These are phyloP conservation scores for Lophium mytilinum DNA, from an alignment of 495 filamentous ascomycete genomes.

Conservation along the genomic window DNA sequence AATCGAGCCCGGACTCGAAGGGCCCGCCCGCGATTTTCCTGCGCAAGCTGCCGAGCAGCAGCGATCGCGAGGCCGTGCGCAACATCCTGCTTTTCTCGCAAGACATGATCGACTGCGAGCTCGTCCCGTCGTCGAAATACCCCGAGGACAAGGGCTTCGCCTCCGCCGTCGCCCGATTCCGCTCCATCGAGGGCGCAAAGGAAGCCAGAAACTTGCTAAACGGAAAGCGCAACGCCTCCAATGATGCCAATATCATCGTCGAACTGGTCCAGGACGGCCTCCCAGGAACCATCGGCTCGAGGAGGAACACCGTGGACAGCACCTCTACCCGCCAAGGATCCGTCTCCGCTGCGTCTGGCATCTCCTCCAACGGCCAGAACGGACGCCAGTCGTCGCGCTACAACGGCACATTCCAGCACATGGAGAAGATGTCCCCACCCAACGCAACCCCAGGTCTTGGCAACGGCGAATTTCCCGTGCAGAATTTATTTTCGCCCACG, in stretches of 20 bases:
- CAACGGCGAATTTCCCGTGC: constrained; percentile 50
- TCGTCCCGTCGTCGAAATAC: constrained; percentile 53
- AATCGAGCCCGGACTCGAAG: constrained; percentile 22
- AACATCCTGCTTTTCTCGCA: constrained; percentile 82
- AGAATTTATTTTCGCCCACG: constrained; percentile 71
- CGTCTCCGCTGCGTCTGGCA: constrained; percentile 46
- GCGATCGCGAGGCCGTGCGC: constrained; percentile 61
- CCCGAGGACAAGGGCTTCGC: constrained; percentile 64
- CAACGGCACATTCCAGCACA: constrained; percentile 65
- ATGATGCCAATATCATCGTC: constrained; percentile 71
- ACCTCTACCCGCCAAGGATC: constrained; percentile 42
- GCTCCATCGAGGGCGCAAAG: constrained; percentile 59
- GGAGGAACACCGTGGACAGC: constrained; percentile 55
- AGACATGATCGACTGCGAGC: constrained; percentile 66
- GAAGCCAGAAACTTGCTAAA: constrained; percentile 70
- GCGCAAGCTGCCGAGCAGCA: constrained; percentile 68
- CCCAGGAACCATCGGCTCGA: constrained; percentile 34
- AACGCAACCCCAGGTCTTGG: constrained; percentile 47
- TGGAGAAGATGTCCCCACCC: constrained; percentile 63
- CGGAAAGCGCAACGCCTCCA: constrained; percentile 68
- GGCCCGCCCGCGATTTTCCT: constrained; percentile 50
- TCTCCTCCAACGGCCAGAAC: constrained; percentile 45
- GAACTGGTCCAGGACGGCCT: constrained; percentile 48
- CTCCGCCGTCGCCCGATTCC: constrained; percentile 70
- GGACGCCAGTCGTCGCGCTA: constrained; percentile 68